These are phyloP conservation scores for Fusarium marasasianum DNA, from an alignment of 2,329 filamentous ascomycete species.

Conservation along the genomic window DNA sequence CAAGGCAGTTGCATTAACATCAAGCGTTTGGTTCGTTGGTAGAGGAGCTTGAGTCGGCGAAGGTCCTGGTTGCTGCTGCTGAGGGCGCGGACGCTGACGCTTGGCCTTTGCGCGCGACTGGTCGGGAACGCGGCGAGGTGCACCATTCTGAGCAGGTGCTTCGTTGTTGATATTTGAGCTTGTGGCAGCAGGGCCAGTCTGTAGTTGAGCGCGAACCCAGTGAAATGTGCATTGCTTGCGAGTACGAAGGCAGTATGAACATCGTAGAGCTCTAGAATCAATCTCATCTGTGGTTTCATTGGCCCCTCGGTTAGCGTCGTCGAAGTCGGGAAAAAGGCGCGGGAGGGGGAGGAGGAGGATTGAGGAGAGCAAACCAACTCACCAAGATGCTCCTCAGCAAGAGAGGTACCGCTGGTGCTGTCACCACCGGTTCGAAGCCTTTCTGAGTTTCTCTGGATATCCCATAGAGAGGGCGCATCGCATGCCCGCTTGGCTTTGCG, in stretches of 20 bases:
- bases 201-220: slow-evolving; percentile 43
- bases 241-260: slow-evolving; percentile 43
- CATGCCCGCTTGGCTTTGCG: slow-evolving; percentile 44
- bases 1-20: slow-evolving; percentile 41
- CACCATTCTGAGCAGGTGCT: slow-evolving; percentile 26
- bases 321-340: slow-evolving; percentile 27
- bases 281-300: slow-evolving; percentile 40
- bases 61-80: slow-evolving; percentile 33
- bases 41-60: slow-evolving; percentile 37
- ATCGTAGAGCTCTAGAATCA: slow-evolving; percentile 42
- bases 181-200: slow-evolving; percentile 37
- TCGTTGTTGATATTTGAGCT: slow-evolving; percentile 22
- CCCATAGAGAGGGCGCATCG: slow-evolving; percentile 44
- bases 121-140: slow-evolving; percentile 38
- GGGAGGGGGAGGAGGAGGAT: slow-evolving; percentile 11
- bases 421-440: slow-evolving; percentile 37
- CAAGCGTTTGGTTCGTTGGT: slow-evolving; percentile 34
- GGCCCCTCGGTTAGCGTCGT: slow-evolving; percentile 37
- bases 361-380: slow-evolving; percentile 20
- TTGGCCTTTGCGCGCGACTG: slow-evolving; percentile 41
- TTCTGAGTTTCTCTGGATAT: slow-evolving; percentile 42
- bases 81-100: slow-evolving; percentile 40
- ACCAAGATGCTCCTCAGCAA: slow-evolving; percentile 43
- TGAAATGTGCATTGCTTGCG: slow-evolving; percentile 44
- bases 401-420: slow-evolving; percentile 32